Conservation (phyloP, 2,329 filamentous ascomycete species). For the Xylariaceae sp. region DNA sequence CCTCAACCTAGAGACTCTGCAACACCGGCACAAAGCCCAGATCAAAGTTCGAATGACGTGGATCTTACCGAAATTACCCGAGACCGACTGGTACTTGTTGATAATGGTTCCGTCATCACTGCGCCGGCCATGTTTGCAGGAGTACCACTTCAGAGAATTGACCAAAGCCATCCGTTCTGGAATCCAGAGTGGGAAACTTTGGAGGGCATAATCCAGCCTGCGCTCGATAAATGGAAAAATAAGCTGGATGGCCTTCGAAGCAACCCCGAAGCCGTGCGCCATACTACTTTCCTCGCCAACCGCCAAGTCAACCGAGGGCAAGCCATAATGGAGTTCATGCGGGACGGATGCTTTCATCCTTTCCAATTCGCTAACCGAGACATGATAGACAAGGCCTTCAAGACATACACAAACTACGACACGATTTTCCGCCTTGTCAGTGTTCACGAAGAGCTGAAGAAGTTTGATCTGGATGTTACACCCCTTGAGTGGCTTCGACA, state of each 20-base stretch:
- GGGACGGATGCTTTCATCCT: conserved; percentile 51
- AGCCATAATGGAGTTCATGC: conserved; percentile 51
- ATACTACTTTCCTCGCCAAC: conserved; percentile 51
- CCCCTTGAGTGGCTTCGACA: conserved; percentile 58
- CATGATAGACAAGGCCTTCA: conserved; percentile 43
- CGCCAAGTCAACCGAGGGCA: conserved; percentile 56
- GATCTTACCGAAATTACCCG: conserved; percentile 43
- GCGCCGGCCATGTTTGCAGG: conserved; percentile 52
- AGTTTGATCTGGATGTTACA: conserved; percentile 51
- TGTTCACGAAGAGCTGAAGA: conserved; percentile 51
- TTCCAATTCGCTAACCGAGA: conserved; percentile 55
- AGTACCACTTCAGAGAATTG: conserved; percentile 52
- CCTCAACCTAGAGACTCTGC: conserved; percentile 27
- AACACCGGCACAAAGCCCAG: conserved; percentile 23
- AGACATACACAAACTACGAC: conserved; percentile 49
- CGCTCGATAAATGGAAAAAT: conserved; percentile 46
- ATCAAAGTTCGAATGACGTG: conserved; percentile 9
- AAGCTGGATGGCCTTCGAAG: conserved; percentile 39
- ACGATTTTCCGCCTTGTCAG: conserved; percentile 56
- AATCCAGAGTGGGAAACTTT: conserved; percentile 51
- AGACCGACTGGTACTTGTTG: conserved; percentile 42
- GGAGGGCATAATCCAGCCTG: conserved; percentile 40
- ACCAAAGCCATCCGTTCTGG: conserved; percentile 53
- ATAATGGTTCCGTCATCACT: conserved; percentile 50
- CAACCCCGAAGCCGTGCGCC: conserved; percentile 28